Evolutionary conservation across 2,329 filamentous ascomycete species (phyloP).

Genomic region (Penicillium sp.): DNA sequence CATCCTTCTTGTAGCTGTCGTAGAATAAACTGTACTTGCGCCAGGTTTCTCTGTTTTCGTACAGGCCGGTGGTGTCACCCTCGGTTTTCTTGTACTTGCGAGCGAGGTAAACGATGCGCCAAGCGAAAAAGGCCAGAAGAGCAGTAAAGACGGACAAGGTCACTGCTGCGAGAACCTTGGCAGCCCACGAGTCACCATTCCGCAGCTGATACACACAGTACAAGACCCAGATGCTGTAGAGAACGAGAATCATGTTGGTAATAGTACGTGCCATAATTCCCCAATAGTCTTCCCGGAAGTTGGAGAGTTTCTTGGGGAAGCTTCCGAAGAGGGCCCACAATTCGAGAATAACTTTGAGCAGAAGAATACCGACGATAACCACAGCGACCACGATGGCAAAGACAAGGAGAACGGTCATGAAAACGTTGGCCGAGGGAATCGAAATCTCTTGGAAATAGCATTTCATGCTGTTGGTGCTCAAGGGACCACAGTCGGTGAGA

Average conservation of each 20-base stretch:
- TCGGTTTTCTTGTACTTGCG: slow-evolving; percentile 72
- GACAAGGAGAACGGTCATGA: slow-evolving; percentile 90
- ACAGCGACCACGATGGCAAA: slow-evolving; percentile 84
- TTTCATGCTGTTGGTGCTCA: slow-evolving; percentile 73
- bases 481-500: slow-evolving; percentile 31
- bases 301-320: slow-evolving; percentile 76
- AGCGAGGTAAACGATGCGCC: slow-evolving; percentile 78
- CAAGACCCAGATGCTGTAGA: slow-evolving; percentile 93
- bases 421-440: slow-evolving; percentile 87
- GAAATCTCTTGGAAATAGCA: slow-evolving; percentile 80
- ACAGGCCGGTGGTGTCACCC: slow-evolving; percentile 73
- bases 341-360: slow-evolving; percentile 90
- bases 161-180: slow-evolving; percentile 78
- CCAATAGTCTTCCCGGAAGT: slow-evolving; percentile 97
- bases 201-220: slow-evolving; percentile 98
- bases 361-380: slow-evolving; percentile 82
- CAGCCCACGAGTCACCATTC: slow-evolving; percentile 90
- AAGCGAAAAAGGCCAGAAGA: slow-evolving; percentile 80
- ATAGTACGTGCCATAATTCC: slow-evolving; percentile 85
- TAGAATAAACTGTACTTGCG: slow-evolving; percentile 97
- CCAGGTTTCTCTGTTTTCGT: slow-evolving; percentile 88
- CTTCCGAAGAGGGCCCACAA: slow-evolving; percentile 86
- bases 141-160: slow-evolving; percentile 80
- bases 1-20: slow-evolving; percentile 88
- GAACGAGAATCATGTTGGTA: slow-evolving; percentile 83